Evolutionary conservation across 2,329 filamentous ascomycete genomes (phyloP), one percentile per base, ranked within the genome.

Genomic region (Aspergillus sp.): DNA sequence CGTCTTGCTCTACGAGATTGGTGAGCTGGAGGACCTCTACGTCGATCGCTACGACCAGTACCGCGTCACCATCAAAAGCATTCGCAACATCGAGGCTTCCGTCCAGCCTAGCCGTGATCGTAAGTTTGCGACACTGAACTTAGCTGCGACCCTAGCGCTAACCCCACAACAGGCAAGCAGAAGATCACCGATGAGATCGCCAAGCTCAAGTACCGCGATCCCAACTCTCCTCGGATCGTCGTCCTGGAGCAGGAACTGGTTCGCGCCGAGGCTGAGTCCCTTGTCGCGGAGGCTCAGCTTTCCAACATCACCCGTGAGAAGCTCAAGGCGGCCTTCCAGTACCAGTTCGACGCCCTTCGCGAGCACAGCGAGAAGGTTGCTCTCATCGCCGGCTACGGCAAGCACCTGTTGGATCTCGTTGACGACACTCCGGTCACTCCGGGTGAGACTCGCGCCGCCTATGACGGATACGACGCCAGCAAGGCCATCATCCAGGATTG

Each of bases 231-330:
- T 59, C 94, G 91, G 78, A 96, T 99, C 64, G 91, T 96, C 52
- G 92, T 99, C 38, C 86, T 99, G 50, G 94, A 99, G 77, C 94
- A 99, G 76, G 94, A 99, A 76, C 89, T 99, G 53, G 94, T 99
- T 63, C 92, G 94, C 65, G 94, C 94, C 62, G 94, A 99, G 76
- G 94, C 94, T 65, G 94, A 99, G 75, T 97, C 94, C n/a, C 85
- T 99, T 13, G 94, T 99, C 51, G 94, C 94, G 57, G 94, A 99
- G 75, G 94, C 94, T 7, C 94, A 99, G 78, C 83, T 99, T 48
- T 96, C 93, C 71, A 99, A 99, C 82, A 99, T 99, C 69, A 99
- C 95, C 22, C 93, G 94, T 66, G 93, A 99, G 78, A 99, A 99
- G 83, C 86, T 99, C 71, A 99, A 99, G 84, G 89, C 93, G 48